phyloP scores from a whole-genome alignment of 768 basidiomycete genomes.

The Naganishia antarctica region DNA sequence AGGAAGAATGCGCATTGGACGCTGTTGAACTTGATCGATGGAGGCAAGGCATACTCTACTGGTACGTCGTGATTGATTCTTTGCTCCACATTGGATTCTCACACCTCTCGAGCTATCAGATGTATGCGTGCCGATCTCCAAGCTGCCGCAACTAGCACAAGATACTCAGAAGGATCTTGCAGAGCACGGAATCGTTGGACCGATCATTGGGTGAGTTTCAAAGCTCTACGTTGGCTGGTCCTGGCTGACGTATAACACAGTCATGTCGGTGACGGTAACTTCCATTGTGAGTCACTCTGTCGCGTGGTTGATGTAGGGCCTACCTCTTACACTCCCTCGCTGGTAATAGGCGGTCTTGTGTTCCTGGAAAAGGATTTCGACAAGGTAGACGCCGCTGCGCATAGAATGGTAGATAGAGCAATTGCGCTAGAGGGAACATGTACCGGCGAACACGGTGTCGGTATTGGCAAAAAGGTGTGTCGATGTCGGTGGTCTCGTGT shows the following conservation, averaged over 20 bases:
- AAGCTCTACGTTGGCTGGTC: no score
- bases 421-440: slow-evolving; percentile 52
- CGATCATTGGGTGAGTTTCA: slow-evolving; percentile 42
- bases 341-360: slow-evolving; percentile 9
- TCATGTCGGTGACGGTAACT: slow-evolving; percentile 51
- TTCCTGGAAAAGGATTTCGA: slow-evolving; percentile 19
- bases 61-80: slow-evolving; percentile 53
- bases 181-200: slow-evolving; percentile 54
- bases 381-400: slow-evolving; percentile 35
- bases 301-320: no score
- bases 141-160: slow-evolving; percentile 51
- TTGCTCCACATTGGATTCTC: background rate
- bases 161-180: slow-evolving; percentile 76
- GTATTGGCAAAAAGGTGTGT: slow-evolving; percentile 65
- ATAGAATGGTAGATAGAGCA: slow-evolving; percentile 50
- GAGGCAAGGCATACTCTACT: slow-evolving; percentile 71
- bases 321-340: no score
- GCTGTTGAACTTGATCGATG: slow-evolving; percentile 62
- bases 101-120: slow-evolving; percentile 52
- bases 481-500: no score
- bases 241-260: slow-evolving; percentile 20
- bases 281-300: slow-evolving; percentile 37
- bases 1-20: slow-evolving; percentile 77
- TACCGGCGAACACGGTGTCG: slow-evolving; percentile 75
- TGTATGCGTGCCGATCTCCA: slow-evolving; percentile 50